phyloP scores from a whole-genome alignment of 148 eudicot genomes.

The Fagopyrum tataricum region DNA sequence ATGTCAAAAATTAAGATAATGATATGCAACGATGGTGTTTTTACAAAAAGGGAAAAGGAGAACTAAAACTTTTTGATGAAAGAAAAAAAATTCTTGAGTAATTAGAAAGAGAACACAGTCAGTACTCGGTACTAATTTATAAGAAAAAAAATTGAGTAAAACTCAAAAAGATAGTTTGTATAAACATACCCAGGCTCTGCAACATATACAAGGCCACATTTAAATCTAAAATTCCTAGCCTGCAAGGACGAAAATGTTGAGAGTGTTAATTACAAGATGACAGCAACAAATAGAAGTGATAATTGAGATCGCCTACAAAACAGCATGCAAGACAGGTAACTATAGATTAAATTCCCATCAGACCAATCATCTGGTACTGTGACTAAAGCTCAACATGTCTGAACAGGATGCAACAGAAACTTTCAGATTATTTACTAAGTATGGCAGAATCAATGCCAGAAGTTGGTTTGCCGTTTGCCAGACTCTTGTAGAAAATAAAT shows the following conservation, averaged over 20 bases:
- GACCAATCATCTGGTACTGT: background rate
- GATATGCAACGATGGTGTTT: background rate
- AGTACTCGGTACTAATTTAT: background rate
- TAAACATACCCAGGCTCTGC: constrained; percentile 84
- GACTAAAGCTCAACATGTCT: background rate
- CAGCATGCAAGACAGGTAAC: background rate
- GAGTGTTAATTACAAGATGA: background rate
- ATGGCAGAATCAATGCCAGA: background rate
- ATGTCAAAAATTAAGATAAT: background rate
- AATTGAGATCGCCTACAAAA: background rate
- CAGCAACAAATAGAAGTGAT: background rate
- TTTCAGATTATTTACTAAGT: background rate
- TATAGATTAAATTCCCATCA: background rate
- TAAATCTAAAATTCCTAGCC: constrained; percentile 93
- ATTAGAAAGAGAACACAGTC: background rate
- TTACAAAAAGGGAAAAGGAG: background rate
- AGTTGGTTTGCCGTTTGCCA: background rate
- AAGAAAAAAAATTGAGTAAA: background rate
- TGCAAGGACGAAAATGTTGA: constrained; percentile 25
- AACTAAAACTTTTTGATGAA: background rate
- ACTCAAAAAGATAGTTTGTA: background rate
- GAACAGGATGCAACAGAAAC: background rate
- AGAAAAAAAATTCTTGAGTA: background rate
- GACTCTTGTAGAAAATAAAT: background rate
- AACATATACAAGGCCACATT: constrained; percentile 95